Evolutionary conservation across 2,329 filamentous ascomycete species (phyloP), one percentile per base, ranked within the genome.

Genomic region (Cytospora leucostoma): DNA sequence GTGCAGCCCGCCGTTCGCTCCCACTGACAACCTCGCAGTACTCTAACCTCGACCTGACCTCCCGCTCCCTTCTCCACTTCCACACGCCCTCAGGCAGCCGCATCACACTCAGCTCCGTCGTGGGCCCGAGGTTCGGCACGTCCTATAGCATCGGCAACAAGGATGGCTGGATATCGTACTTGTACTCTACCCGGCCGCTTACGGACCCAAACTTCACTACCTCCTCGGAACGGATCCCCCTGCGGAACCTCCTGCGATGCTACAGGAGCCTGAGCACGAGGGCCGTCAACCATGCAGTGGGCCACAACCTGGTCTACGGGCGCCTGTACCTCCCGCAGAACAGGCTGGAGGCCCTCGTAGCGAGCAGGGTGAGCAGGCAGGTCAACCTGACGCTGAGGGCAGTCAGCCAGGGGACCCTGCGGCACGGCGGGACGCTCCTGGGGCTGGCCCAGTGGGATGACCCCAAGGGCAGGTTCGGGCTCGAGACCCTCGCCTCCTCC

Each of bases 91-190:
- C 88, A 44, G 93, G 95, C 60, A 79, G 98, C 55, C 89, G 92
- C 65, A 81, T 99, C 59, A 92, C 92, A 63, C 85, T 98, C 63
- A 97, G 94, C 8, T 96, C 95, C 8, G 88, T 99, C 35, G 92
- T 93, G 8, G 93, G 93, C 19, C 89, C 92, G 10, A 92, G 97
- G 75, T 97, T 98, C 71, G 94, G 93, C 32, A 96, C 93, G 17
- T 94, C 93, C 44, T 99, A 99, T 77, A 96, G 89, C 50, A 85
- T 96, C 17, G 95, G 94, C 65, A 84, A 96, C 40, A 93, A 99
- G 58, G 94, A 98, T 78, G 95, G 95, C 74, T 97, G 93, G n/a
- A 85, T 99, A 63, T 96, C 93, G 15, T 99, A 98, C 77, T 86
- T 99, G 60, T 98, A 96, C 80, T 96, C 93, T 56, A 96, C 92